phyloP scores from a whole-genome alignment of 1,284 basidiomycete species.

The Schizopora paradoxa region DNA sequence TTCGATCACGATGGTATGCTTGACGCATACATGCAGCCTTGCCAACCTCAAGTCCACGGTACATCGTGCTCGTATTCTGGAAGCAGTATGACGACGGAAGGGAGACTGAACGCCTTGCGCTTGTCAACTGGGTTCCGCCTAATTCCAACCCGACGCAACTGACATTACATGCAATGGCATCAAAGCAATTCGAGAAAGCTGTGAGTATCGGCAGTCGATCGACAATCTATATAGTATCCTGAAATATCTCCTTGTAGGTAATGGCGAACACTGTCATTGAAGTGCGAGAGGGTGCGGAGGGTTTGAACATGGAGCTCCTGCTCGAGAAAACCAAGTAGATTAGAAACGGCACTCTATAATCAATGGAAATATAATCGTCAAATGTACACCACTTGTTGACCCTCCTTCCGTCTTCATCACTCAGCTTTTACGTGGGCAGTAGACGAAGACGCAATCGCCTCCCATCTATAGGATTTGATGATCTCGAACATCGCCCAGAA shows the following conservation, averaged over 20 bases:
- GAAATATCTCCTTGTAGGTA: constrained; percentile 44
- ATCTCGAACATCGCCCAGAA: constrained; percentile 69
- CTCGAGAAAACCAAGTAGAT: too few species aligned
- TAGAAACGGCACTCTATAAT: constrained; percentile 55
- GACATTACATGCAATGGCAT: constrained; percentile 80
- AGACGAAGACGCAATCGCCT: not conserved
- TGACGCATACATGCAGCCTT: constrained; percentile 53
- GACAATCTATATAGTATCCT: constrained; percentile 22
- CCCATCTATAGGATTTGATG: constrained; percentile 43
- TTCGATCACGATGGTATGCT: not conserved
- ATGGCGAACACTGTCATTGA: constrained; percentile 76
- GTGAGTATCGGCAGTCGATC: constrained; percentile 35
- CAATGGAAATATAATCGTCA: constrained; percentile 35
- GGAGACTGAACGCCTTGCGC: constrained; percentile 76
- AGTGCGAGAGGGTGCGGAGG: constrained; percentile 74
- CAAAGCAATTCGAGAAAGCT: constrained; percentile 73
- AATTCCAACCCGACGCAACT: constrained; percentile 70
- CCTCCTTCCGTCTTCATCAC: not conserved
- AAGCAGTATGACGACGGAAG: constrained; percentile 81
- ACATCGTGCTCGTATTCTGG: constrained; percentile 81
- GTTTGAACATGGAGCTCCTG: constrained; percentile 74
- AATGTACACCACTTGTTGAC: not conserved
- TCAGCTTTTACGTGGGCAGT: not conserved
- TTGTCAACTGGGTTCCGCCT: constrained; percentile 83
- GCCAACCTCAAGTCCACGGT: constrained; percentile 86